Conservation (phyloP, 768 basidiomycete species). For the Lactarius vividus region DNA sequence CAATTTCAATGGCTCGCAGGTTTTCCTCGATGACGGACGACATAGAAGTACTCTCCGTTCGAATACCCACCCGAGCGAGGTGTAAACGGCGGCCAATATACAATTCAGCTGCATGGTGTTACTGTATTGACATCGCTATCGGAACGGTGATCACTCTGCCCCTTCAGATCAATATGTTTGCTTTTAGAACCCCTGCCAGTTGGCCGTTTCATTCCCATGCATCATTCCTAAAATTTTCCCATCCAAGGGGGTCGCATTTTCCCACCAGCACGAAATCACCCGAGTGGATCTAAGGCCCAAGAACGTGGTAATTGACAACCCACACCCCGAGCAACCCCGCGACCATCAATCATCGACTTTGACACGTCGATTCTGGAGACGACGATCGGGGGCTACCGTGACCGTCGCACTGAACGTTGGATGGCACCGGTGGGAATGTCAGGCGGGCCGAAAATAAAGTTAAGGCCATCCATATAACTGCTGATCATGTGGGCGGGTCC, state of each 20-base stretch:
- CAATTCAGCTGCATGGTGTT: background rate
- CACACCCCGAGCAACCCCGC: background rate
- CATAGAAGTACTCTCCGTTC: background rate
- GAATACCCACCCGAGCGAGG: background rate
- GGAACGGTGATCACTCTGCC: background rate
- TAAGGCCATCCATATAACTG: background rate
- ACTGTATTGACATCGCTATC: background rate
- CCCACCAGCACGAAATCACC: background rate
- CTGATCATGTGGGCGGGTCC: background rate
- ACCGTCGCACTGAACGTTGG: background rate
- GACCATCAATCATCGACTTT: background rate
- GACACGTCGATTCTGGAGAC: background rate
- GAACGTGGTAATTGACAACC: background rate
- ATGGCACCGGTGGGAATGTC: background rate
- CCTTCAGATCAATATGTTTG: background rate
- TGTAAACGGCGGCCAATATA: background rate
- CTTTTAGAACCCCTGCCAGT: background rate
- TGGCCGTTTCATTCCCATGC: background rate
- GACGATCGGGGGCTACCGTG: background rate
- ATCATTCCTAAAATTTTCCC: background rate
- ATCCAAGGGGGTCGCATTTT: background rate
- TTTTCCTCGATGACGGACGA: background rate
- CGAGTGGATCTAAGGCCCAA: background rate
- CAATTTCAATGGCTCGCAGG: background rate
- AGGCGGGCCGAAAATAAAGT: background rate